Conservation (phyloP, 1,139 yeast genomes). For the Debaryomyces sp. region DNA sequence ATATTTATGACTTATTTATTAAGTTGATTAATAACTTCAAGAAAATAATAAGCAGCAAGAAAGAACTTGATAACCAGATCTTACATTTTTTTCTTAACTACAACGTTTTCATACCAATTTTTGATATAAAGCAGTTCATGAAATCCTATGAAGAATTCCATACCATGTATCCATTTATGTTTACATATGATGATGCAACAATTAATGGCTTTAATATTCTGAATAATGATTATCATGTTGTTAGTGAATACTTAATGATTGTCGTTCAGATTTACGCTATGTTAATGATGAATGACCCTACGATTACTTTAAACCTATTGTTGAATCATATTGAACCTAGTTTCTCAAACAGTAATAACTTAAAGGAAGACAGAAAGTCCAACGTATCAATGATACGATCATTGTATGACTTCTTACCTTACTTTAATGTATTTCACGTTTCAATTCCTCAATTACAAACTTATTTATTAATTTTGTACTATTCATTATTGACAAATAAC, state of each 20-base stretch:
- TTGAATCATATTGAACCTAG: conserved; percentile 44
- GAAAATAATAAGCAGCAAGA: conserved; percentile 43
- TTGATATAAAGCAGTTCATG: conserved; percentile 60
- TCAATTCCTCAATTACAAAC: conserved; percentile 47
- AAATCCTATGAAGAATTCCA: conserved; percentile 59
- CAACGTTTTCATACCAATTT: conserved; percentile 62
- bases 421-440: conserved; percentile 48
- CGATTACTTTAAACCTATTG: conserved; percentile 43
- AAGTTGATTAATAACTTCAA: conserved; percentile 51
- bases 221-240: conserved; percentile 52
- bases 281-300: conserved; percentile 51
- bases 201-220: conserved; percentile 54
- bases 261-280: conserved; percentile 51
- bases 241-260: conserved; percentile 52
- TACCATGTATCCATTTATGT: conserved; percentile 57
- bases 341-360: conserved; percentile 25
- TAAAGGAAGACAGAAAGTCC: conserved; percentile 15
- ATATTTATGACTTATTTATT: conserved; percentile 48
- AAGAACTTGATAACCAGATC: conserved; percentile 55
- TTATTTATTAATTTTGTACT: conserved; percentile 43
- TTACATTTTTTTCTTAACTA: conserved; percentile 57
- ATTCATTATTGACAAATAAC: conserved; percentile 48
- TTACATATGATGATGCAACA: conserved; percentile 52
- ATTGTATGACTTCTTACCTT: conserved; percentile 49
- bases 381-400: conserved; percentile 33